Evolutionary conservation across 164 flowering plant species (phyloP).

Genomic region (Akebia trifoliata): DNA sequence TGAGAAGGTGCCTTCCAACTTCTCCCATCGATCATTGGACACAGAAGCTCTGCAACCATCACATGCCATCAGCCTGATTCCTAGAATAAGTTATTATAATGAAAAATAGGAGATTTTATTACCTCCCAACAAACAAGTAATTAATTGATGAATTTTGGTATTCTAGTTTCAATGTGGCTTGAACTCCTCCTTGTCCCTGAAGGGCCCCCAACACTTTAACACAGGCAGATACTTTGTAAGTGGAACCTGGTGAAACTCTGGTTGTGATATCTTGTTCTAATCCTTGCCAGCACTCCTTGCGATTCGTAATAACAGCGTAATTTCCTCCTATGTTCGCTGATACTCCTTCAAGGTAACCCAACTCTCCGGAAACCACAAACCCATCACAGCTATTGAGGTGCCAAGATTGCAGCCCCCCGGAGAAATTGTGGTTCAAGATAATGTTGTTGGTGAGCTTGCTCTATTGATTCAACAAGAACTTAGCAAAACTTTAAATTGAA

Average conservation of each 20-base stretch:
- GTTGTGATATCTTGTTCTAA: constrained; percentile 84
- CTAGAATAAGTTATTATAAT: not conserved
- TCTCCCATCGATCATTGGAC: constrained; percentile 56
- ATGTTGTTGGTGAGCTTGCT: constrained; percentile 26
- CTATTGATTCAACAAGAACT: not conserved
- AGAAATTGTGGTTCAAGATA: constrained; percentile 70
- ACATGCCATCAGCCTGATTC: constrained; percentile 2
- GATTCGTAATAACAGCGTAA: constrained; percentile 65
- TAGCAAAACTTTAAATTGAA: not conserved
- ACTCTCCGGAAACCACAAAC: constrained; percentile 45
- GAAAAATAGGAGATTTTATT: constrained; percentile 5
- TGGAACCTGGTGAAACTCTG: constrained; percentile 43
- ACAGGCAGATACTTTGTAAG: constrained; percentile 53
- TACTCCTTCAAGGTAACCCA: constrained; percentile 29
- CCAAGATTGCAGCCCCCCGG: constrained; percentile 68
- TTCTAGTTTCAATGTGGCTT: constrained; percentile 73
- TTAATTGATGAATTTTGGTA: constrained; percentile 32
- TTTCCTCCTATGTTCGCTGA: constrained; percentile 23
- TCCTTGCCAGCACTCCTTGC: constrained; percentile 80
- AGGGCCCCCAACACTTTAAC: constrained; percentile 62
- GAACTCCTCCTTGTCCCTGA: constrained; percentile 48
- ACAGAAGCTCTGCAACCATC: constrained; percentile 39
- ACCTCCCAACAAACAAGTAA: constrained; percentile 67
- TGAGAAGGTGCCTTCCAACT: constrained; percentile 63
- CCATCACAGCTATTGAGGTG: constrained; percentile 63